phyloP scores from a whole-genome alignment of 2,329 filamentous ascomycete genomes.

The Diaporthe nobilis region DNA sequence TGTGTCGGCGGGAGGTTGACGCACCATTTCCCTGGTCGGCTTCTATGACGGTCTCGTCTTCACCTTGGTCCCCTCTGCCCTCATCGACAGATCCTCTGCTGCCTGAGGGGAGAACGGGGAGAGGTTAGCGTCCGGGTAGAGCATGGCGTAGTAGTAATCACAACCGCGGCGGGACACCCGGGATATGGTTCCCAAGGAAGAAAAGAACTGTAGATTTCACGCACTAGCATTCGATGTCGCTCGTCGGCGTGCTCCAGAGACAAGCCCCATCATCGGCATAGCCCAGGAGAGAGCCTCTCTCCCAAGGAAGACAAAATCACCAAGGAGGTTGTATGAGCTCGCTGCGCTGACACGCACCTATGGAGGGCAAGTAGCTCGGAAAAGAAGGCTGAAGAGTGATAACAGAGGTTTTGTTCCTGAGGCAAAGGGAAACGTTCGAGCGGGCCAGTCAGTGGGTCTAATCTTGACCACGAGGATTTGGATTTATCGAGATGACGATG shows the following conservation, averaged over 20 bases:
- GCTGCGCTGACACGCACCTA: constrained; percentile 13
- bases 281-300: constrained; percentile 50
- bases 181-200: not conserved
- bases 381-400: constrained; percentile 8
- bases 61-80: constrained; percentile 60
- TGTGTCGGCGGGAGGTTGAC: constrained; percentile 49
- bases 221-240: constrained; percentile 54
- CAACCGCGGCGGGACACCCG: not conserved
- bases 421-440: not conserved
- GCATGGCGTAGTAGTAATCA: not conserved
- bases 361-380: not conserved
- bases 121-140: constrained; percentile 55
- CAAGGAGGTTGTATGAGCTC: constrained; percentile 8
- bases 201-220: constrained; percentile 41
- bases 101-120: constrained; percentile 58
- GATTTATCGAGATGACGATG: constrained; percentile 16
- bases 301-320: not conserved
- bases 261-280: constrained; percentile 52
- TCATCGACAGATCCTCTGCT: constrained; percentile 72
- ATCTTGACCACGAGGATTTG: not conserved
- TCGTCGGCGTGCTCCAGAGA: constrained; percentile 50
- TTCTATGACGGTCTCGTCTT: constrained; percentile 87
- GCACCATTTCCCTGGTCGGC: constrained; percentile 94
- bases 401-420: not conserved
- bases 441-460: not conserved